Evolutionary conservation across 2,329 filamentous ascomycete genomes (phyloP), one percentile per base, ranked within the genome.

Genomic region (Delphinella strobiligena): DNA sequence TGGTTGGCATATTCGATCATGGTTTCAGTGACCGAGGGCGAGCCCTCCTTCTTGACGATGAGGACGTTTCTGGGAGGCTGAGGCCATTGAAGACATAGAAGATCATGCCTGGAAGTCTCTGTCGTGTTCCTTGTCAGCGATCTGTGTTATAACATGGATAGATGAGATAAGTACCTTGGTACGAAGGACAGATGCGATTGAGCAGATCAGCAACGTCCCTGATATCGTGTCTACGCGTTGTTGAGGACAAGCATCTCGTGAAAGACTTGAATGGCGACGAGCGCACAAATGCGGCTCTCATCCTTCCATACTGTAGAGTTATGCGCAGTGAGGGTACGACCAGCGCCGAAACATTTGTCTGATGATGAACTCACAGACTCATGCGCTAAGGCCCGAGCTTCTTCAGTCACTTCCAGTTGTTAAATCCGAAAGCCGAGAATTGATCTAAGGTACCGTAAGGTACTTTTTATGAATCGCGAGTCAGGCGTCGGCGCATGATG

Each of bases 1-100:
- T 96, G 82, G 54, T 68, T 67, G 32, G 67, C 67, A 52, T 77
- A 77, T 50, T 77, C 73, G 43, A 76, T 53, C 29, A 79, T 57
- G 2, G 74, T 72, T 11, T 66, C 58, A 19, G 71, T 74, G 37
- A 78, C 71, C 19, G 61, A 59, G 2, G 67, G 62, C 2, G 72
- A 71, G 47, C 71, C 65, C 46, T 76, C 69, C 55, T 84, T 85
- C 56, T 79, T 78, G 34, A 82, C 72, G 41, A 84, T 61, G 43
- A 85, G 66, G 38, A 85, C 64, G 49, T 83, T 84, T 37, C 75
- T 72, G 2, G 78, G 80, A 27, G 78, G 77, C 12, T 69, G 66
- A 4, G 78, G 75, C 80, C 80, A 84, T 61, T 74, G 69, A 27
- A 83, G 63, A 45, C 72, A 74, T 29, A 82, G 68, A 2, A 82